Evolutionary conservation across 495 filamentous ascomycete genomes (phyloP).

Genomic region (Astrothelium subdiscretum): DNA sequence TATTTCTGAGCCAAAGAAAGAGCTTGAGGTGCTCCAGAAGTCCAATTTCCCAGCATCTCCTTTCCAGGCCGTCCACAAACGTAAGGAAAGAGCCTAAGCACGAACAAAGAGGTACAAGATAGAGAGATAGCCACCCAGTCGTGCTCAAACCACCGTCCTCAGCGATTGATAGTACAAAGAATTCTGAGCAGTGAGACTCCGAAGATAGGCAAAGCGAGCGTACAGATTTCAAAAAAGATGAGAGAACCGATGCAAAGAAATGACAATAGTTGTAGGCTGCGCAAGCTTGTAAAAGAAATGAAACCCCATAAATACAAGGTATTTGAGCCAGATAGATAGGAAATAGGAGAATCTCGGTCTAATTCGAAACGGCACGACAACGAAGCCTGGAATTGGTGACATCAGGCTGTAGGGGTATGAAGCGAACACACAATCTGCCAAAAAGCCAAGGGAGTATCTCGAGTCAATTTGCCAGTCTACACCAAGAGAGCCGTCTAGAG

Average conservation of each 20-base stretch:
- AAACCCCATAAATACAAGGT: not conserved
- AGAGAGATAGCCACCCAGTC: not conserved
- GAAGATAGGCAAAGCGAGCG: not conserved
- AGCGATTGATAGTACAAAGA: not conserved
- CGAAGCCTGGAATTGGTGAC: slow-evolving; percentile 1
- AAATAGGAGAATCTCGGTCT: not conserved
- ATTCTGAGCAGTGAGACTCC: not conserved
- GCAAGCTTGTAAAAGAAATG: not conserved
- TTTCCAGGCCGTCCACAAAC: not conserved
- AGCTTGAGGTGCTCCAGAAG: not conserved
- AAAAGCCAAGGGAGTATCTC: not conserved
- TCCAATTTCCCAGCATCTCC: not conserved
- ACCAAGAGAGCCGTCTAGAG: not conserved
- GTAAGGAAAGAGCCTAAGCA: not conserved
- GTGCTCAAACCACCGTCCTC: not conserved
- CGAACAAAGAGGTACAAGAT: not conserved
- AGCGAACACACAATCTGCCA: not conserved
- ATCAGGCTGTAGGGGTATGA: slow-evolving; percentile 3
- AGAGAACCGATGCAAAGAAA: slow-evolving; percentile 1
- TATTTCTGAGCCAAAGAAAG: not conserved
- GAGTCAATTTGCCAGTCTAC: slow-evolving; percentile 1
- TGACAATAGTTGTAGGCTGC: not conserved
- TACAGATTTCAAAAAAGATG: not conserved
- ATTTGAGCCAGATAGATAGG: not conserved
- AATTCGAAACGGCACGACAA: not conserved